A percentile compares a stretch with the other conserved stretches of the same genome.
Evolutionary conservation across 2,329 filamentous ascomycete species (phyloP).

Genomic region (Stagonosporopsis rhizophila): DNA sequence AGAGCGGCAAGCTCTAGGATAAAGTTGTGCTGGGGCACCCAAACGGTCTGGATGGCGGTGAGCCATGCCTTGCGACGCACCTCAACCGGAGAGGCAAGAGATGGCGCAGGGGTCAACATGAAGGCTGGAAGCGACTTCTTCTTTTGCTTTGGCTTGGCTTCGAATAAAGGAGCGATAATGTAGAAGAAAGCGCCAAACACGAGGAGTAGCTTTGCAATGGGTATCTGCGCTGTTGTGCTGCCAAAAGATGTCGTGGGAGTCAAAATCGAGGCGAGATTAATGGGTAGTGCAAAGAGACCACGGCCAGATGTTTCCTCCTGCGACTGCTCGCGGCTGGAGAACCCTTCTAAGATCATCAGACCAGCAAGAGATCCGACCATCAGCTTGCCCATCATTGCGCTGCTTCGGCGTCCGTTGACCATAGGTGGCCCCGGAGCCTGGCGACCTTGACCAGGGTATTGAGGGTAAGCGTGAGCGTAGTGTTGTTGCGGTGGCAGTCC

Average conservation of each 20-base stretch:
- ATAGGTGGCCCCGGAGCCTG: constrained; percentile 39
- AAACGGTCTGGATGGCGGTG: constrained; percentile 89
- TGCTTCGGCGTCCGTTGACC: constrained; percentile 53
- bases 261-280: constrained; percentile 42
- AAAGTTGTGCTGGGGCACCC: constrained; percentile 87
- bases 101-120: constrained; percentile 64
- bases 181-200: constrained; percentile 64
- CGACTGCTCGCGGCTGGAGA: constrained; percentile 68
- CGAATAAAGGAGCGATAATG: constrained; percentile 63
- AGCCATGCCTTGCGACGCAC: constrained; percentile 90
- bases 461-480: constrained; percentile 47
- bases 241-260: constrained; percentile 43
- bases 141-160: constrained; percentile 64
- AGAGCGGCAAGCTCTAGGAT: constrained; percentile 84
- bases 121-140: constrained; percentile 53
- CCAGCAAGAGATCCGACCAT: constrained; percentile 94
- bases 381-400: constrained; percentile 71
- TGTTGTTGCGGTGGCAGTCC: constrained; percentile 47
- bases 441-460: constrained; percentile 37
- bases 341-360: constrained; percentile 87
- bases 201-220: constrained; percentile 59
- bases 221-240: constrained; percentile 43
- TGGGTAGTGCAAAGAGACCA: constrained; percentile 53
- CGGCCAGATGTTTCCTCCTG: constrained; percentile 52
- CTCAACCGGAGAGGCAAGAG: constrained; percentile 80